These are phyloP conservation scores for Trichomonas tenax DNA, from an alignment of 208 protist genomes.

Conservation along the genomic window DNA sequence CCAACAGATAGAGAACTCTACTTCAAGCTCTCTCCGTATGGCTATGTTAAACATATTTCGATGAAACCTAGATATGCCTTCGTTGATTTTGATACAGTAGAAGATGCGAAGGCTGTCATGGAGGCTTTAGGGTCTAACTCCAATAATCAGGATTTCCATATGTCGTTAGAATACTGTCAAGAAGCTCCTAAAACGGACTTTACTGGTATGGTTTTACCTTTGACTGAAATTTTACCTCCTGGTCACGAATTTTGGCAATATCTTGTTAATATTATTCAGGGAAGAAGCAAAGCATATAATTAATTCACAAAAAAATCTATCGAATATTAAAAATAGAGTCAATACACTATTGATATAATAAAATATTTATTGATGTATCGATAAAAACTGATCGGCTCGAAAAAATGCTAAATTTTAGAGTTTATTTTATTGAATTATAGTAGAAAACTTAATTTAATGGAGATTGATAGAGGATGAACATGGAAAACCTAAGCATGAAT, in stretches of 20 bases:
- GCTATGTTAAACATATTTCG: background rate
- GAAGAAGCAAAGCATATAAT: background rate
- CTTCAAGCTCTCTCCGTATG: background rate
- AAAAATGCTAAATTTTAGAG: too few relatives aligned
- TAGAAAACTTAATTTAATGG: too few relatives aligned
- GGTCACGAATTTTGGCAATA: background rate
- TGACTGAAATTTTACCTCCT: background rate
- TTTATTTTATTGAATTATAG: too few relatives aligned
- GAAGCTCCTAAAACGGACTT: background rate
- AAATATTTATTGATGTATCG: too few relatives aligned
- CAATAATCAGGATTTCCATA: background rate
- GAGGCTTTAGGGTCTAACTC: background rate
- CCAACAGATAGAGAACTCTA: background rate
- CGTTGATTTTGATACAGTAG: background rate
- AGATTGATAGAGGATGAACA: too few relatives aligned
- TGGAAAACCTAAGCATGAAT: too few relatives aligned
- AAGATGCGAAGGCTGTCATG: background rate
- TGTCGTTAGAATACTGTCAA: background rate
- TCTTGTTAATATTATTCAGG: background rate
- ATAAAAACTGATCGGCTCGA: too few relatives aligned
- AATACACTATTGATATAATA: too few relatives aligned
- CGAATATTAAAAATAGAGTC: too few relatives aligned
- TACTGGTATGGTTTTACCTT: background rate
- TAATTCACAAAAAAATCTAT: background rate
- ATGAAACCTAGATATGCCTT: background rate